Base-by-base conservation (phyloP, 495 filamentous ascomycete genomes). In the Hyphodiscus hymeniophilus region DNA sequence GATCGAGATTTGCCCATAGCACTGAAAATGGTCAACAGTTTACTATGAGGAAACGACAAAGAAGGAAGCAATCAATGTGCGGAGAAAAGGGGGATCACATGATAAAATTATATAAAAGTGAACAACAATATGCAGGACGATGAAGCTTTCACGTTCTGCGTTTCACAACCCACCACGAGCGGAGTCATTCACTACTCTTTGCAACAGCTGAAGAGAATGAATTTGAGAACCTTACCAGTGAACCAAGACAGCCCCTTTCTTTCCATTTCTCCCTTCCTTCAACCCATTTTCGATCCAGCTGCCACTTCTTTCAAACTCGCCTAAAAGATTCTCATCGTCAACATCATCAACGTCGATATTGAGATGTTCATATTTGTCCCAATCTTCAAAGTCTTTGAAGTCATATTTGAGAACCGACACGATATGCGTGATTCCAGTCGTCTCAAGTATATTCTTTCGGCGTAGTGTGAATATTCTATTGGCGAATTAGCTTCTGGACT, bases 1-100 rank as follows among this genome's bases (percentile, higher is more conserved):
- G 90, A 96, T 41, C 92, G 86, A 42, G 89, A 95, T 67, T 90
- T 91, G 26, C 92, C 92, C 88, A 95, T 94, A 24, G 88, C 90
- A 75, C 92, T 96, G 66, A 38, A 59, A 53, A 40, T n/a, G 4
- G 13, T 36, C 10, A 28, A 10, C 10, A 10, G 10, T 28, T 28
- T 5, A 28, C 26, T 28, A 4, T 28, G 4, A 28, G 4, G 26
- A 28, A 10, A 28, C 10, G 26, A 28, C 4, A 28, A 28, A 28
- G 26, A 28, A 4, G 5, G 10, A 28, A 28, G 26, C 10, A 10
- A 28, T 4, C 4, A 10, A 28, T 28, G 26, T 28, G 10, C 13
- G 12, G 33, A 5, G 6, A 36, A 36, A 36, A 18, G 33, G 33
- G 17, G 38, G 3, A 18, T 41, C 38, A 41, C 17, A 23, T 41